Evolutionary conservation across 345 rosid genomes (phyloP).

Genomic region (Linum tenue): DNA sequence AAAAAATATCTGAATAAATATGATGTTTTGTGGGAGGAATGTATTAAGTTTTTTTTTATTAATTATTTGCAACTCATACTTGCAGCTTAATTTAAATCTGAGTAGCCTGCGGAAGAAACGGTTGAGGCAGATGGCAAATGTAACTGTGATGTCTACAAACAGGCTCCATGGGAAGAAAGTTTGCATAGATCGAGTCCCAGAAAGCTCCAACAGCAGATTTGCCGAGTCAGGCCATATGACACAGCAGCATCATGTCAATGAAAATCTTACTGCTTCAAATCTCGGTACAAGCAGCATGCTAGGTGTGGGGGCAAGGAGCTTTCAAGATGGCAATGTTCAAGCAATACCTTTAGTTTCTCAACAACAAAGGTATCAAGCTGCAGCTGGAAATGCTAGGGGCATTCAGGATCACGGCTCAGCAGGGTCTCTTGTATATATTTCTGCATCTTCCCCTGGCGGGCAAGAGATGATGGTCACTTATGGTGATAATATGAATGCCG

Average conservation of each 20-base stretch:
- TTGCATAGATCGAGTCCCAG: conserved; percentile 60
- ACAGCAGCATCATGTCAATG: conserved; percentile 41
- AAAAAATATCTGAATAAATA: neutral
- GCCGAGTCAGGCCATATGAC: conserved; percentile 47
- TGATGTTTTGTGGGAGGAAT: conserved; percentile 6
- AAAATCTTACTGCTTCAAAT: conserved; percentile 50
- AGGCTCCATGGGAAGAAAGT: conserved; percentile 70
- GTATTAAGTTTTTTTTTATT: neutral
- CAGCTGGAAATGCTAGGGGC: conserved; percentile 45
- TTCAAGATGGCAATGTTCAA: conserved; percentile 45
- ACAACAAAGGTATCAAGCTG: conserved; percentile 48
- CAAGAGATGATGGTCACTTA: conserved; percentile 61
- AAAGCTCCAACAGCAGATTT: conserved; percentile 46
- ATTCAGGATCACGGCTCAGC: conserved; percentile 52
- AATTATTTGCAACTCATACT: conserved; percentile 13
- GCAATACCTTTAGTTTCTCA: conserved; percentile 39
- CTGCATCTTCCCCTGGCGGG: conserved; percentile 53
- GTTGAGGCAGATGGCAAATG: conserved; percentile 55
- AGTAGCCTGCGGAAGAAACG: conserved; percentile 62
- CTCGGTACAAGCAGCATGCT: conserved; percentile 38
- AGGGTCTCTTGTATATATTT: conserved; percentile 31
- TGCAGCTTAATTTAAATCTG: conserved; percentile 67
- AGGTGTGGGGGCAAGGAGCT: conserved; percentile 46
- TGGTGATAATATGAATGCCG: conserved; percentile 40
- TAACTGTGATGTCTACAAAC: conserved; percentile 45